Conservation (phyloP, 106 monocot genomes). For the Amphibolis antarctica region DNA sequence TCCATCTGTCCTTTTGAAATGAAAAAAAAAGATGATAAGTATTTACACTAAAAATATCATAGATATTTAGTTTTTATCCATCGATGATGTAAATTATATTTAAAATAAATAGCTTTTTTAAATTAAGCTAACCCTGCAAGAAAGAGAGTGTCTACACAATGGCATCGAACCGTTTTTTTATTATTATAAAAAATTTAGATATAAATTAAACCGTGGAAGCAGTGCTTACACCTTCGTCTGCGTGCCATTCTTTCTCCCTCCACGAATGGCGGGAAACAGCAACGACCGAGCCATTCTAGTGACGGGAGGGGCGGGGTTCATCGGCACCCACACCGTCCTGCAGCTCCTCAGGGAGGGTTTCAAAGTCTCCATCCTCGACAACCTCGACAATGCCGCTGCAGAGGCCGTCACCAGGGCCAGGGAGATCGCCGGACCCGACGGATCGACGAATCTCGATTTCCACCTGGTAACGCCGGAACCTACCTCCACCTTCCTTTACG, state of each 20-base stretch:
- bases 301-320: constrained; percentile 81
- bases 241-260: neutral
- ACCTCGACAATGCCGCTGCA: constrained; percentile 50
- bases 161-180: too few species aligned
- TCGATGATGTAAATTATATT: too few species aligned
- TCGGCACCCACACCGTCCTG: constrained; percentile 67
- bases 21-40: too few species aligned
- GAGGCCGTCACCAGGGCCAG: constrained; percentile 47
- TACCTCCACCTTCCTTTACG: neutral
- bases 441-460: constrained; percentile 39
- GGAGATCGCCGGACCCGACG: constrained; percentile 40
- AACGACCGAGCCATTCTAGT: constrained; percentile 32
- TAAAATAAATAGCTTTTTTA: too few species aligned
- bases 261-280: constrained; percentile 3
- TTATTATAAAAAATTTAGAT: too few species aligned
- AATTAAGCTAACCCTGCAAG: too few species aligned
- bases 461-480: constrained; percentile 17
- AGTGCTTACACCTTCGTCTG: too few species aligned
- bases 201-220: too few species aligned
- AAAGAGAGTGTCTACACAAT: too few species aligned
- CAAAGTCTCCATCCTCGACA: constrained; percentile 50
- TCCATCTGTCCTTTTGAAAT: too few species aligned
- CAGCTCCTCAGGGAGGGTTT: constrained; percentile 63
- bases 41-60: too few species aligned
- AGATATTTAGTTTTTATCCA: too few species aligned